A percentile compares a stretch with the other conserved stretches of the same genome.
These are phyloP conservation scores for Paulownia fortunei DNA, from an alignment of 257 asterid species.

Conservation along the genomic window DNA sequence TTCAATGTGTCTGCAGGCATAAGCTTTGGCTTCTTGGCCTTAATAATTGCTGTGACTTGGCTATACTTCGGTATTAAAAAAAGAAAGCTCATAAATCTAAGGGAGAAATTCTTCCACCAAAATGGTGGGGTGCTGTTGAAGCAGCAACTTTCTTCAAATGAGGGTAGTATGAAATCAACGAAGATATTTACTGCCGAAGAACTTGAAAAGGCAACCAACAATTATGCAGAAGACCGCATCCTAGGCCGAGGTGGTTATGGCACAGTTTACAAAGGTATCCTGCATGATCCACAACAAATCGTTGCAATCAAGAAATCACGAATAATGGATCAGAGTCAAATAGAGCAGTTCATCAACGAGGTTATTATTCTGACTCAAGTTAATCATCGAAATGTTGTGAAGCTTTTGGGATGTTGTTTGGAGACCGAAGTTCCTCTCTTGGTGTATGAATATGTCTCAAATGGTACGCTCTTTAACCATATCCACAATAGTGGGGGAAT, in stretches of 20 bases:
- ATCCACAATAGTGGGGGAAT: constrained; percentile 41
- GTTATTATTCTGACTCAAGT: constrained; percentile 65
- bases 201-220: constrained; percentile 49
- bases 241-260: constrained; percentile 70
- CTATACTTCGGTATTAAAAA: constrained; percentile 32
- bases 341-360: constrained; percentile 76
- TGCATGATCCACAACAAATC: constrained; percentile 32
- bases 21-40: constrained; percentile 36
- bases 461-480: constrained; percentile 52
- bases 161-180: constrained; percentile 26
- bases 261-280: constrained; percentile 56
- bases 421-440: constrained; percentile 61
- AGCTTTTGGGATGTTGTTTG: constrained; percentile 62
- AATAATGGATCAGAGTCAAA: constrained; percentile 51
- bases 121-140: constrained; percentile 48
- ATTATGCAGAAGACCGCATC: constrained; percentile 52
- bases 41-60: constrained; percentile 18
- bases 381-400: constrained; percentile 65
- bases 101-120: constrained; percentile 49
- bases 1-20: constrained; percentile 32
- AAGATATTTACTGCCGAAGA: constrained; percentile 48
- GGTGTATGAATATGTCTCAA: constrained; percentile 52
- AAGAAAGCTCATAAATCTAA: constrained; percentile 36
- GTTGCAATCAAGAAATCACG: constrained; percentile 64
- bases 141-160: constrained; percentile 42